These are phyloP conservation scores for Mortierella polycephala DNA, from an alignment of 371 early-diverging fungal genomes.

Conservation along the genomic window DNA sequence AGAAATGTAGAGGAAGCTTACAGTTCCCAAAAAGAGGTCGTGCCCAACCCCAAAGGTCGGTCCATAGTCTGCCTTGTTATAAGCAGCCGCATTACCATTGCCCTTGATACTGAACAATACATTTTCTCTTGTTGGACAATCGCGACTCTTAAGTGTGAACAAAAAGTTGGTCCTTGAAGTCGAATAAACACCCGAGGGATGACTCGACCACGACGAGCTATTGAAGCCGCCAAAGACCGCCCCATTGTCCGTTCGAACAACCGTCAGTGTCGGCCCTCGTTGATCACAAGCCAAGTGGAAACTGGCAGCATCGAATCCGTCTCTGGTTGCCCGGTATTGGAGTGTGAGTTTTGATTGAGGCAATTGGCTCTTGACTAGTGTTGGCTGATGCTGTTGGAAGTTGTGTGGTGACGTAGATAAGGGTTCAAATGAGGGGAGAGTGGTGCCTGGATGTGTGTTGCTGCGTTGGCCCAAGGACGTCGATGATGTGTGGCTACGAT, in stretches of 20 bases:
- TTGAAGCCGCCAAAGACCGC: constrained; percentile 48
- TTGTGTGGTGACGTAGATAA: background rate
- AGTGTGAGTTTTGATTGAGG: constrained; percentile 30
- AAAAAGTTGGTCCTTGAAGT: constrained; percentile 36
- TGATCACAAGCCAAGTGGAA: constrained; percentile 52
- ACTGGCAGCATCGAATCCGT: constrained; percentile 44
- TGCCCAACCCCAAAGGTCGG: constrained; percentile 49
- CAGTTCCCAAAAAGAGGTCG: constrained; percentile 43
- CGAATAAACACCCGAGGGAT: constrained; percentile 48
- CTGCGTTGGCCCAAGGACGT: no score
- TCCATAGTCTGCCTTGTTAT: constrained; percentile 43
- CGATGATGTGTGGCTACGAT: no score
- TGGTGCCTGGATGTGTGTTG: no score
- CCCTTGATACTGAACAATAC: constrained; percentile 29
- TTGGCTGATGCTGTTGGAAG: background rate
- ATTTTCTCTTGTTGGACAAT: constrained; percentile 28
- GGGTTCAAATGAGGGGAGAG: no score
- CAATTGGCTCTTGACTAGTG: background rate
- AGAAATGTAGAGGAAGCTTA: constrained; percentile 3
- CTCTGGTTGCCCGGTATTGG: constrained; percentile 42
- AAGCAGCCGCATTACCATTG: constrained; percentile 42
- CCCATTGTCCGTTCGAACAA: constrained; percentile 33
- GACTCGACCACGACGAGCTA: constrained; percentile 46
- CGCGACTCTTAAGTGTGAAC: constrained; percentile 34
- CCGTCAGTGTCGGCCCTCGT: constrained; percentile 48